phyloP scores from a whole-genome alignment of 1,284 basidiomycete genomes.

The Xerocomus nothofagi region DNA sequence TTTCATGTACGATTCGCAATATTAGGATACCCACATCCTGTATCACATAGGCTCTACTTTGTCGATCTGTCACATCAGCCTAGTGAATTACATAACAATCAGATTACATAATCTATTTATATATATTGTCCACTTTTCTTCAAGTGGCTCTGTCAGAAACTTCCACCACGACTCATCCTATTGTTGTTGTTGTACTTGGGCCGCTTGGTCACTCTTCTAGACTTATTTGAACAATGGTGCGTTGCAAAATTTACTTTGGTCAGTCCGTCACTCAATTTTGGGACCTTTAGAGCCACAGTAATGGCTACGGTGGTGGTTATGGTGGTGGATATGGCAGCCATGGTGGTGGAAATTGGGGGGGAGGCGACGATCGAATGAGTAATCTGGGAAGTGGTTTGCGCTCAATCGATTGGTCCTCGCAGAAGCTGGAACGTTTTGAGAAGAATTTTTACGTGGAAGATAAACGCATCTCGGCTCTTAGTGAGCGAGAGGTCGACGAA shows the following conservation, averaged over 20 bases:
- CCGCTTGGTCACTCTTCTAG: not conserved
- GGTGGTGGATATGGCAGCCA: slow-evolving; percentile 36
- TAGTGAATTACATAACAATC: not conserved
- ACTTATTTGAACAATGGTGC: slow-evolving; percentile 27
- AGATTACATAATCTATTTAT: slow-evolving; percentile 19
- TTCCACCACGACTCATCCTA: slow-evolving; percentile 26
- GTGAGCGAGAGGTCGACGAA: slow-evolving; percentile 85
- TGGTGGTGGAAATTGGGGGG: slow-evolving; percentile 44
- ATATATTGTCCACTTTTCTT: slow-evolving; percentile 19
- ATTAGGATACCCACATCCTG: slow-evolving; percentile 12
- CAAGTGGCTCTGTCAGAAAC: slow-evolving; percentile 12
- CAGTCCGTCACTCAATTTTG: slow-evolving; percentile 11
- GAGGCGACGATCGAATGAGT: slow-evolving; percentile 48
- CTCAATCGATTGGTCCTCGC: slow-evolving; percentile 80
- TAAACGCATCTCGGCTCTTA: slow-evolving; percentile 76
- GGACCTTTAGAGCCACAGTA: slow-evolving; percentile 35
- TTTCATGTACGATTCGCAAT: slow-evolving; percentile 11
- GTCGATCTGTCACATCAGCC: too few species aligned
- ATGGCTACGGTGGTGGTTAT: slow-evolving; percentile 37
- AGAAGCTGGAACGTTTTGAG: slow-evolving; percentile 81
- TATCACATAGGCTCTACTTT: not conserved
- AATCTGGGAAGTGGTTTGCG: slow-evolving; percentile 83
- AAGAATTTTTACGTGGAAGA: slow-evolving; percentile 99
- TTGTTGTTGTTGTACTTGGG: slow-evolving; percentile 2
- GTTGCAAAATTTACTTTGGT: not conserved